Conservation (phyloP, 2,329 filamentous ascomycete genomes). For the Botrytis fragariae region DNA sequence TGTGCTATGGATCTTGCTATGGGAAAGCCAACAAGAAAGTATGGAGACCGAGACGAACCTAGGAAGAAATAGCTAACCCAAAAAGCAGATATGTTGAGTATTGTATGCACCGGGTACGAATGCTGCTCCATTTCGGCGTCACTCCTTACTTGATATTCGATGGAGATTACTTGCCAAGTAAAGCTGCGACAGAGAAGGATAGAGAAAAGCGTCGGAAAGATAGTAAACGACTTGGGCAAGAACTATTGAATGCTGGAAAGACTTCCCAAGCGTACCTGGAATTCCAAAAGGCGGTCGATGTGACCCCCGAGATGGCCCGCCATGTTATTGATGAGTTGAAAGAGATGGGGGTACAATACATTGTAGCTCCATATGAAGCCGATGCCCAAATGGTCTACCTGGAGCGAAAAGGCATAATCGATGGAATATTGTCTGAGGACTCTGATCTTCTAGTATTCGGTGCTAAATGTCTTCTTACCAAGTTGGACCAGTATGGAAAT, state of each 20-base stretch:
- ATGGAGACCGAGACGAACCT: constrained; percentile 37
- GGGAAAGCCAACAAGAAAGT: constrained; percentile 85
- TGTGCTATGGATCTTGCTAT: constrained; percentile 90
- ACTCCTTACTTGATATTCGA: constrained; percentile 97
- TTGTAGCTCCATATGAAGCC: constrained; percentile 96
- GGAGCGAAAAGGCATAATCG: constrained; percentile 77
- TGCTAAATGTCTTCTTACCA: constrained; percentile 84
- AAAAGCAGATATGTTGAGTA: constrained; percentile 77
- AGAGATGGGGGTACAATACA: constrained; percentile 72
- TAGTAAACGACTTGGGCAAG: constrained; percentile 71
- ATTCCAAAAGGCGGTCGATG: constrained; percentile 91
- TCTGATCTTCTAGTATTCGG: constrained; percentile 96
- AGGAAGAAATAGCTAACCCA: constrained; percentile 16
- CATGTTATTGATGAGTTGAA: constrained; percentile 90
- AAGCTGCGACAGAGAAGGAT: constrained; percentile 79
- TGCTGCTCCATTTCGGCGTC: constrained; percentile 90
- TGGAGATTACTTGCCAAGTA: constrained; percentile 91
- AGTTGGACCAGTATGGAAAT: constrained; percentile 89
- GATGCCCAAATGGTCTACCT: constrained; percentile 96
- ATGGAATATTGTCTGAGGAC: constrained; percentile 91
- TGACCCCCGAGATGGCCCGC: constrained; percentile 94
- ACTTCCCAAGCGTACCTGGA: constrained; percentile 76
- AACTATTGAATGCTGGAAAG: constrained; percentile 79
- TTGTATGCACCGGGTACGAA: constrained; percentile 83
- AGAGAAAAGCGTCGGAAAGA: constrained; percentile 74